Conservation (phyloP, 352 stramenopile genomes). For the Globisporangium sylvaticum region DNA sequence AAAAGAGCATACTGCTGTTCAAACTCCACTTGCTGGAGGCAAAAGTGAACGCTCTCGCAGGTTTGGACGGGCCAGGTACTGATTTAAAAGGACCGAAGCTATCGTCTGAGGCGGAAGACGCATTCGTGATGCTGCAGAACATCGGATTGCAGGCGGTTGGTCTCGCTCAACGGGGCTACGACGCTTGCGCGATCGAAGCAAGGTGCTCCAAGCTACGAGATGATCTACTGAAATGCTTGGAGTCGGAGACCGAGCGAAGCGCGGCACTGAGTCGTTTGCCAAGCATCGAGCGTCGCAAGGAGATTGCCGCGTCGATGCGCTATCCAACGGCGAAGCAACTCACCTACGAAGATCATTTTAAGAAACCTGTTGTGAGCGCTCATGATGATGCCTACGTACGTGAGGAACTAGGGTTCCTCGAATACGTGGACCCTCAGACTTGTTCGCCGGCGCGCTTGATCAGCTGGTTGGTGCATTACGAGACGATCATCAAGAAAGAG, state of each 20-base stretch:
- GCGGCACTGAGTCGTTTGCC: slow-evolving; percentile 2
- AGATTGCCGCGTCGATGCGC: not conserved
- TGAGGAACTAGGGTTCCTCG: not conserved
- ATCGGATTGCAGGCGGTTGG: not conserved
- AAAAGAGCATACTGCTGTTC: slow-evolving; percentile 35
- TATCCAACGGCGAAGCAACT: not conserved
- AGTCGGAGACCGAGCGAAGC: not conserved
- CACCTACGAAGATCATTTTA: not conserved
- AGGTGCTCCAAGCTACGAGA: not conserved
- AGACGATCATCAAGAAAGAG: not conserved
- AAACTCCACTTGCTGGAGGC: slow-evolving; percentile 17
- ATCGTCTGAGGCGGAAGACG: not conserved
- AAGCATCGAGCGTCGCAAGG: not conserved
- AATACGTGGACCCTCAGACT: not conserved
- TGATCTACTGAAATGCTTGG: not conserved
- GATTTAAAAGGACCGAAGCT: not conserved
- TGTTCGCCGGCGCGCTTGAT: not conserved
- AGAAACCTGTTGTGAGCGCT: not conserved
- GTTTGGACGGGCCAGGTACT: not conserved
- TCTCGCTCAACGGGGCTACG: slow-evolving; percentile 11
- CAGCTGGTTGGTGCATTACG: not conserved
- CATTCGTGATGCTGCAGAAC: slow-evolving; percentile 19
- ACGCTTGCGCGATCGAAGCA: not conserved
- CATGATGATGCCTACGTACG: not conserved
- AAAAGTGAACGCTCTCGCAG: not conserved